These are phyloP conservation scores for Gracilaria vermiculophylla DNA, from an alignment of 23 red algal species.

Conservation along the genomic window DNA sequence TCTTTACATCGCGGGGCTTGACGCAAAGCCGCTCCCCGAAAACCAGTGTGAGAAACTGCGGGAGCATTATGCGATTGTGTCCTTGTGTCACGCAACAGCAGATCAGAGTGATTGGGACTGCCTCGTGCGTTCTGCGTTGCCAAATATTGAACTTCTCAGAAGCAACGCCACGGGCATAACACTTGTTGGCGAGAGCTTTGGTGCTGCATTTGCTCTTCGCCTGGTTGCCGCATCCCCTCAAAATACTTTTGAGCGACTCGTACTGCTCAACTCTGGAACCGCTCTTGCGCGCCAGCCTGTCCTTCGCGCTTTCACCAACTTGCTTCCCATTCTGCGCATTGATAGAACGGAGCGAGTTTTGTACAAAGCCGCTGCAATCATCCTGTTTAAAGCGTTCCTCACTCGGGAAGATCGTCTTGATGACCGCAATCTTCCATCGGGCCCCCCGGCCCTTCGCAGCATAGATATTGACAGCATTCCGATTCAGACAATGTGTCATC, in stretches of 20 bases:
- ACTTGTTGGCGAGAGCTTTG: constrained; percentile 66
- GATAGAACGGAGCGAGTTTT: constrained; percentile 28
- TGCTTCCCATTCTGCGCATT: constrained; percentile 42
- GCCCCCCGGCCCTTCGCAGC: neutral
- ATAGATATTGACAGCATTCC: constrained; percentile 28
- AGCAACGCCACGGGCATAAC: neutral
- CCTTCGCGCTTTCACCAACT: neutral
- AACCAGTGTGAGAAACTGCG: constrained; percentile 4
- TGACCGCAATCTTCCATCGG: neutral
- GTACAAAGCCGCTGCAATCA: constrained; percentile 18
- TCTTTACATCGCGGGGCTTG: constrained; percentile 48
- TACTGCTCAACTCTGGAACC: constrained; percentile 50
- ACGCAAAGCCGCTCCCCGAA: constrained; percentile 21
- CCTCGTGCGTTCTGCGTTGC: neutral
- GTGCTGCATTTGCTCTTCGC: constrained; percentile 53
- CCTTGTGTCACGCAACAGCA: neutral
- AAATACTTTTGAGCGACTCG: neutral
- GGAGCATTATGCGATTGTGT: constrained; percentile 8
- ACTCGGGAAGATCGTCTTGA: constrained; percentile 20
- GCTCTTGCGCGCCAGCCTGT: constrained; percentile 1
- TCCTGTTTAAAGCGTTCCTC: constrained; percentile 38
- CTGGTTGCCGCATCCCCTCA: constrained; percentile 33
- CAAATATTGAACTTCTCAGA: neutral
- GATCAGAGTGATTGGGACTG: constrained; percentile 20
- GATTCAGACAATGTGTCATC: constrained; percentile 25